Base-by-base conservation (phyloP, 352 stramenopile genomes). In the Globisporangium ultimum region DNA sequence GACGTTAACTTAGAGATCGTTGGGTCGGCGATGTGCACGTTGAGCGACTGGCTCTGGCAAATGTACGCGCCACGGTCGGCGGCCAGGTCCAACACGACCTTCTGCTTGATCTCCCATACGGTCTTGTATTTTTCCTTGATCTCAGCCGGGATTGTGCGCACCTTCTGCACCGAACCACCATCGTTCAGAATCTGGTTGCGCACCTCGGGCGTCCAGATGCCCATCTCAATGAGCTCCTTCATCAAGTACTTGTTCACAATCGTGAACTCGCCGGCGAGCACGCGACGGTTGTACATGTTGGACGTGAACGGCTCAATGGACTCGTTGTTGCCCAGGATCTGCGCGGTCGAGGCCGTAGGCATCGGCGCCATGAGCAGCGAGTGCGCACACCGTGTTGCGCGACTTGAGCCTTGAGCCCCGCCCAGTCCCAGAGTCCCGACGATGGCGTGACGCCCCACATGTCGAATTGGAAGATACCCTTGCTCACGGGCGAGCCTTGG, bases 281-380 rank as follows among this genome's bases (percentile, higher is more conserved):
- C 97, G 58, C 97, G 96, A 24, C 97, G 93, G 66, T 97, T 99
- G 94, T 99, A 99, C 91, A 99, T 99, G 81, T 99, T 99, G 60
- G 85, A 97, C 47, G 97, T 99, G 78, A 98, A 99, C 36, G 97
- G 97, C 78, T 99, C 98, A 28, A 98, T 98, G 38, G 88, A 98
- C 72, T 99, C 98, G 75, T 99, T 99, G 84, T 99, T 99, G 58
- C 97, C 98, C 12, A 99, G 76, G 70, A 99, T 99, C 74, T 99
- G 97, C 12, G 97, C 96, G 11, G 98, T 99, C 24, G 96, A 99
- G 7, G 98, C 98, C 24, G 97, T 99, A 1, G 98, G 97, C 98
- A 99, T 99, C 4, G 97, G 97, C 14, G 98, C 97, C 5, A 99
- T 77, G n/a, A 99, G 76, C 22, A 99, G 84, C 51, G 97, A 99